Evolutionary conservation across 352 stramenopile species (phyloP), one percentile per base, ranked within the genome.

Genomic region (Thraustotheca clavata): DNA sequence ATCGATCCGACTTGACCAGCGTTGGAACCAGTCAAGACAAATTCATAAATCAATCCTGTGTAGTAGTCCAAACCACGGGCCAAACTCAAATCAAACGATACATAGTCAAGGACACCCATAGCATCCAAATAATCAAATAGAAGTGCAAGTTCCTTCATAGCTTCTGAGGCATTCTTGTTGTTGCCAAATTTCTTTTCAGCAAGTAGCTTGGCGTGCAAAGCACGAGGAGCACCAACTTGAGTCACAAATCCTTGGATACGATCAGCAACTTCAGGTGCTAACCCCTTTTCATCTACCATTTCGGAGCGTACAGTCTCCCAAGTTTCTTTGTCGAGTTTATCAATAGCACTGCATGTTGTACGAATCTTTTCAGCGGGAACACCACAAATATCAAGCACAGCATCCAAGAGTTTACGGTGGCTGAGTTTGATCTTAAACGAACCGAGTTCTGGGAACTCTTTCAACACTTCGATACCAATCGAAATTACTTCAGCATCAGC

Each of bases 1-100:
- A 99, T 99, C 48, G 91, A 98, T 49, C 96, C 96, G 31, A 99
- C 94, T 69, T 98, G 88, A 63, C 90, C 77, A 66, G 88, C 83
- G 4, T 75, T 74, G 27, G 74, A 88, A 62, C 85, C 93, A 48
- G 88, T 78, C 27, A 98, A 87, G 31, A 99, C 93, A 54, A 97
- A 98, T 78, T 99, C 96, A 76, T 99, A 99, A 72, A 99, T 99
- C 43, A 99, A 79, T 16, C 96, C 96, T 16, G 96, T 99, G 80
- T 99, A 99, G 87, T 99, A 99, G 76, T 99, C 96, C 12, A 99
- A 79, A 26, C 96, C 96, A 29, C 96, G 89, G 16, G 96, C 96
- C 43, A 99, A 81, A 70, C 86, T 98, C 36, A 99, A 74, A 67
- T 99, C 96, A 68, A 99, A 99, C 29, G 88, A 96, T 55, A 98